phyloP scores from a whole-genome alignment of 495 filamentous ascomycete species.

The Aspergillus incahuasiensis region DNA sequence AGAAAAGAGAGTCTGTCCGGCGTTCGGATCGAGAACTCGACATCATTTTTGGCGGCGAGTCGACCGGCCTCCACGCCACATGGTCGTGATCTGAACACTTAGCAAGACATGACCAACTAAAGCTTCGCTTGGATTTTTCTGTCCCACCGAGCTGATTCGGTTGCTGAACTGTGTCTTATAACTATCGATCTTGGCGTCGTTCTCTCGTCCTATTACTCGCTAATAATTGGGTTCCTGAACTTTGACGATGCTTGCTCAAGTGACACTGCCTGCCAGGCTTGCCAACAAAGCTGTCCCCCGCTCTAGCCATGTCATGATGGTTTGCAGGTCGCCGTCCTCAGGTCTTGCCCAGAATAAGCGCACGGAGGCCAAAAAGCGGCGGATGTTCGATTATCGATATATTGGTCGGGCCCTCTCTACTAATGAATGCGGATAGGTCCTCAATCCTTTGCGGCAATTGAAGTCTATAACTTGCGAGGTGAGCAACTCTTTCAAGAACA shows the following conservation, averaged over 20 bases:
- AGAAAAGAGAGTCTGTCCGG: too few species aligned
- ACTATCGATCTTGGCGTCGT: constrained; percentile 8
- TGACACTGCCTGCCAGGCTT: not conserved
- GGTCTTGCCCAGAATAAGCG: not conserved
- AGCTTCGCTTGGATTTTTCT: not conserved
- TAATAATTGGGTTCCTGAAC: not conserved
- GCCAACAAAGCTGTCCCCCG: too few species aligned
- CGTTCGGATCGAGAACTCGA: too few species aligned
- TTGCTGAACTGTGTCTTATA: not conserved
- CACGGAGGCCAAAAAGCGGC: not conserved
- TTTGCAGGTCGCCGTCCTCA: not conserved
- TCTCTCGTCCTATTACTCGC: not conserved
- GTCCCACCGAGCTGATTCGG: not conserved
- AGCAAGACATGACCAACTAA: constrained; percentile 9
- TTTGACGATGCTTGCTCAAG: not conserved
- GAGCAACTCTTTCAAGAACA: not conserved
- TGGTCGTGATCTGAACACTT: not conserved
- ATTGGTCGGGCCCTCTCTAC: not conserved
- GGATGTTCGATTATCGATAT: not conserved
- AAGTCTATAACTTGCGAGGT: not conserved
- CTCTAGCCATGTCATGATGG: not conserved
- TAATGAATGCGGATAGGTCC: not conserved
- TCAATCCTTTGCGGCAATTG: not conserved
- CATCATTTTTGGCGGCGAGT: too few species aligned
- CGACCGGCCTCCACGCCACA: not conserved